phyloP scores from a whole-genome alignment of 2,329 filamentous ascomycete species.

The Emmonsia crescens region DNA sequence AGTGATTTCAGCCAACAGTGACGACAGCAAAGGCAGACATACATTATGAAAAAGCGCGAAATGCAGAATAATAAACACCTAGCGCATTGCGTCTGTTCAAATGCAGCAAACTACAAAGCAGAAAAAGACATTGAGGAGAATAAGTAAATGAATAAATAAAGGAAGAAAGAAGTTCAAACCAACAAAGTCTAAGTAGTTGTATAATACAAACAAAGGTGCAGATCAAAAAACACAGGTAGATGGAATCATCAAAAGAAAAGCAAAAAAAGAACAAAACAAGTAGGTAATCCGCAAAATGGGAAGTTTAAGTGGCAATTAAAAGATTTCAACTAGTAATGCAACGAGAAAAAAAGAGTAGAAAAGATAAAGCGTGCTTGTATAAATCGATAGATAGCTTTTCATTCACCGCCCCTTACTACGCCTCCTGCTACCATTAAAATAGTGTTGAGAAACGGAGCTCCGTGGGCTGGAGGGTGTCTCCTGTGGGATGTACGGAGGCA shows the following conservation, averaged over 20 bases:
- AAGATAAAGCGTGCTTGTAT: background rate
- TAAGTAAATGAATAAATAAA: background rate
- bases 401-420: constrained; percentile 4
- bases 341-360: background rate
- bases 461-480: constrained; percentile 25
- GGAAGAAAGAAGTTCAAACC: background rate
- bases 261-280: background rate
- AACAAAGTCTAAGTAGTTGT: background rate
- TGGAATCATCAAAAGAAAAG: background rate
- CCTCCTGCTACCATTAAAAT: constrained; percentile 6
- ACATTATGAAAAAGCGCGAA: background rate
- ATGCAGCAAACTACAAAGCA: background rate
- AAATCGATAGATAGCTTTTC: background rate
- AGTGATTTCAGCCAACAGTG: background rate
- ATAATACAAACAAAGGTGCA: background rate
- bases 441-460: constrained; percentile 26
- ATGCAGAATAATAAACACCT: background rate
- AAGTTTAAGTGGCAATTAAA: background rate
- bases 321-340: background rate
- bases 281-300: background rate
- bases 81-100: background rate
- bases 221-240: background rate
- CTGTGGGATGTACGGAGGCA: constrained; percentile 24
- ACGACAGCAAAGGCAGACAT: background rate
- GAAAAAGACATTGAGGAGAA: background rate